Percentiles rank a stretch among this genome's conserved stretches.
phyloP scores from a whole-genome alignment of 2,329 filamentous ascomycete genomes.

The Monascus ruber region DNA sequence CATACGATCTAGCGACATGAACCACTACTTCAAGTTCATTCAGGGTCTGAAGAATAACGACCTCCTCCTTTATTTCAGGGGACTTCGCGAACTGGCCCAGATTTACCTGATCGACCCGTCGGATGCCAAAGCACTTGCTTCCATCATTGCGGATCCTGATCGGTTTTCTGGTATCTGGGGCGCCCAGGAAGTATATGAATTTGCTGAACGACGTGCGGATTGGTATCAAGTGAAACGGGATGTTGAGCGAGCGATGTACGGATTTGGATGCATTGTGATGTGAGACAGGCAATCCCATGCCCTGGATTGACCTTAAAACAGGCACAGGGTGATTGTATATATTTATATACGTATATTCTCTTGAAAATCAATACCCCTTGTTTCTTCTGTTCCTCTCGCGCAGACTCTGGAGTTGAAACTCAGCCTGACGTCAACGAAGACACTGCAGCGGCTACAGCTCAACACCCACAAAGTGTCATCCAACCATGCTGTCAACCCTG shows the following conservation, averaged over 20 bases:
- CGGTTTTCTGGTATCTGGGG: constrained; percentile 87
- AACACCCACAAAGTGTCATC: no score
- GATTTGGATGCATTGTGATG: constrained; percentile 79
- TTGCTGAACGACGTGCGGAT: constrained; percentile 83
- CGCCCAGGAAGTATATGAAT: constrained; percentile 95
- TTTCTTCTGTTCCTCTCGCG: no score
- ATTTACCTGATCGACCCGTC: constrained; percentile 83
- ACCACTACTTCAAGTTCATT: constrained; percentile 80
- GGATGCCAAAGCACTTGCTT: constrained; percentile 88
- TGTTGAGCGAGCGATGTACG: constrained; percentile 96
- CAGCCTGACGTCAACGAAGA: constrained; percentile 13
- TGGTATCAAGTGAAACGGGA: constrained; percentile 84
- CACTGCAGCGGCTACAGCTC: neutral
- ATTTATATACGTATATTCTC: neutral
- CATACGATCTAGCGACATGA: constrained; percentile 61
- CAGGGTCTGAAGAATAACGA: constrained; percentile 70
- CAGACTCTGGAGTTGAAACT: neutral
- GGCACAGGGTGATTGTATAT: neutral
- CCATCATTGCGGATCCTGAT: constrained; percentile 83
- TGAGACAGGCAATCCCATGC: constrained; percentile 30
- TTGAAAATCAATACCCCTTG: no score
- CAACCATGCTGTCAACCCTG: no score
- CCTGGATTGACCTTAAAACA: no score
- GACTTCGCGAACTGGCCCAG: constrained; percentile 82
- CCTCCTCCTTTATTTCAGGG: constrained; percentile 79